Evolutionary conservation across 805 yeast species (phyloP), one percentile per base, ranked within the genome.

Genomic region (Suhomyces vadensis): DNA sequence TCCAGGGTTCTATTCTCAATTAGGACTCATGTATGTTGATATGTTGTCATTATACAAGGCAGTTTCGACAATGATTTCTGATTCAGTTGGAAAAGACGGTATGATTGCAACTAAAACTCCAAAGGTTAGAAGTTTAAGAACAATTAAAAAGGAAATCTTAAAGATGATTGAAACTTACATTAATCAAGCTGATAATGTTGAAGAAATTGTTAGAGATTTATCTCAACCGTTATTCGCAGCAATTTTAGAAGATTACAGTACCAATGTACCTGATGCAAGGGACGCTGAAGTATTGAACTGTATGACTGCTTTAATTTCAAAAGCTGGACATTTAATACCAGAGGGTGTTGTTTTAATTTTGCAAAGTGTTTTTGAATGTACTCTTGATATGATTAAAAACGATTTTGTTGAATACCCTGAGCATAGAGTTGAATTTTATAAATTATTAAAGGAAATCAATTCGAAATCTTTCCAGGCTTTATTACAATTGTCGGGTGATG

Each of bases 361-460:
- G 52, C 96, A 89, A 59, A 85, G 84, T 66, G 96, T 94, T 10
- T 94, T 94, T 67, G 96, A 88, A 63, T 87, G 92, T 61, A 94
- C 99, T 2, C 78, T 94, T 64, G 86, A 84, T 54, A 94, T 94
- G 99, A 92, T 94, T 58, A 89, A 87, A 62, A 87, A 87, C 59
- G 97, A 94, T 65, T 89, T 94, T 62, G 83, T 96, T 2, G 97
- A 94, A 66, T 94, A 88, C 65, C 99, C 98, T 9, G 99, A 94
- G 64, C 97, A 92, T 70, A 82, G 99, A 60, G 95, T 92, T 44
- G 98, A 91, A 63, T 94, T 94, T 65, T 94, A 92, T 73, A 87
- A 85, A 68, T 75, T 94, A 43, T 75, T 94, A 61, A 84, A 91
- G 56, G 95, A 87, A 47, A 92, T 94, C 59, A 85, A 94, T 65